Percentiles rank a stretch among this genome's conserved stretches.
Conservation (phyloP, 768 basidiomycete species). For the Termitomyces sp. region DNA sequence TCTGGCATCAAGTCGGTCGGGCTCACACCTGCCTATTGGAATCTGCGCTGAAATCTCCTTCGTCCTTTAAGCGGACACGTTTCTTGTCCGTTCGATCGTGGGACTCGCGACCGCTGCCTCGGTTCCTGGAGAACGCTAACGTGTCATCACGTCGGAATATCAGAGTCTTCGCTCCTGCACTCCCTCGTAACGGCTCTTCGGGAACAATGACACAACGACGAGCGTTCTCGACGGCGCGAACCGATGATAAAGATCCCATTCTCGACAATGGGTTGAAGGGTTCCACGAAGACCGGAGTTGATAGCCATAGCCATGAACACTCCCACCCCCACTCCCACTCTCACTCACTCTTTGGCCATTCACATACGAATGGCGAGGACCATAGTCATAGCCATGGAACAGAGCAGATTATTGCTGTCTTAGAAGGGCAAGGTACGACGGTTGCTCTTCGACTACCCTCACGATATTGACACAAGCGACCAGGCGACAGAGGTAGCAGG, state of each 20-base stretch:
- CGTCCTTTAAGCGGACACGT: constrained; percentile 10
- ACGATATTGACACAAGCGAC: constrained; percentile 4
- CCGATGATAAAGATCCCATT: constrained; percentile 1
- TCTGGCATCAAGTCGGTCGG: constrained; percentile 16
- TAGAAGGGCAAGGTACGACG: constrained; percentile 60
- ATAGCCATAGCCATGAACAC: too few relatives aligned
- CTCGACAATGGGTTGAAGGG: neutral
- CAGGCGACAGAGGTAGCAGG: constrained; percentile 76
- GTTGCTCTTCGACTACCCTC: neutral
- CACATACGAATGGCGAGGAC: constrained; percentile 57
- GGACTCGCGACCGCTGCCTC: constrained; percentile 1
- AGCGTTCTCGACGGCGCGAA: constrained; percentile 21
- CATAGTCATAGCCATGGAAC: constrained; percentile 55
- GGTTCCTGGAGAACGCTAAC: constrained; percentile 5
- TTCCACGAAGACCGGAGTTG: too few relatives aligned
- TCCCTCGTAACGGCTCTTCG: constrained; percentile 2
- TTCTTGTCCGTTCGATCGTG: constrained; percentile 11
- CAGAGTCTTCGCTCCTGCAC: neutral
- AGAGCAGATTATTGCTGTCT: constrained; percentile 62
- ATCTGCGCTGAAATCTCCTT: neutral
- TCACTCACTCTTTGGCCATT: constrained; percentile 59
- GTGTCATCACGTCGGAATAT: constrained; percentile 6
- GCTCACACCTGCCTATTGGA: constrained; percentile 6
- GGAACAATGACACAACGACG: constrained; percentile 19
- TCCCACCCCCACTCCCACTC: constrained; percentile 47